These are phyloP conservation scores for Neurospora sp. DNA, from an alignment of 495 filamentous ascomycete genomes.

Conservation along the genomic window DNA sequence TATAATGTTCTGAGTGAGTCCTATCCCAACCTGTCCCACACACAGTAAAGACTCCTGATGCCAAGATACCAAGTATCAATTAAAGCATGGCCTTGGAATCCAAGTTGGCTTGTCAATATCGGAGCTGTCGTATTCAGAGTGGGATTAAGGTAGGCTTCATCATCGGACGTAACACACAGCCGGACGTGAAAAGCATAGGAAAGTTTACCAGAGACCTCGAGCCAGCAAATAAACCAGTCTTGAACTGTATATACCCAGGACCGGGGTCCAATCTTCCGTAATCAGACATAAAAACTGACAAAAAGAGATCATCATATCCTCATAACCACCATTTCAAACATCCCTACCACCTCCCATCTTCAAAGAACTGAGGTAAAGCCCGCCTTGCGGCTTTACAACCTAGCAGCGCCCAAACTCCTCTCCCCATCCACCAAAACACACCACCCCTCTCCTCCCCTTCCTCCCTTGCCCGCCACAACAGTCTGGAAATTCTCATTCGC, in stretches of 20 bases:
- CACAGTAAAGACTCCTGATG: too few species aligned
- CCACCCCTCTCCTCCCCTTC: constrained; percentile 65
- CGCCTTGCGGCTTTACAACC: too few species aligned
- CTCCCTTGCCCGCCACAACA: constrained; percentile 60
- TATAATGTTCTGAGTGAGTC: too few species aligned
- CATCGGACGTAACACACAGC: too few species aligned
- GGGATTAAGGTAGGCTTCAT: too few species aligned
- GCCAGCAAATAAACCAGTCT: not conserved
- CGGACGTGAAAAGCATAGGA: not conserved
- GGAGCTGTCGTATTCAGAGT: too few species aligned
- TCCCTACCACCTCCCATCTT: not conserved
- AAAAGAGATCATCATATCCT: not conserved
- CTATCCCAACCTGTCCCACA: too few species aligned
- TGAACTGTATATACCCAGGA: not conserved
- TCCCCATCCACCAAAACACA: constrained; percentile 91
- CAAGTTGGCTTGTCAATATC: too few species aligned
- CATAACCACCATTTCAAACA: not conserved
- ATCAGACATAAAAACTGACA: not conserved
- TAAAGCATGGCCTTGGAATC: too few species aligned
- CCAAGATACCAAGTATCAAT: too few species aligned
- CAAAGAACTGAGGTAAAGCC: too few species aligned
- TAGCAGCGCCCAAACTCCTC: constrained; percentile 50
- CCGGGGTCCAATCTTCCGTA: not conserved
- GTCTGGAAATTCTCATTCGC: constrained; percentile 55
- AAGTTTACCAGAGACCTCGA: not conserved